Evolutionary conservation across 129 eudicot species (phyloP), one percentile per base, ranked within the genome.

Genomic region (Tagetes erecta): DNA sequence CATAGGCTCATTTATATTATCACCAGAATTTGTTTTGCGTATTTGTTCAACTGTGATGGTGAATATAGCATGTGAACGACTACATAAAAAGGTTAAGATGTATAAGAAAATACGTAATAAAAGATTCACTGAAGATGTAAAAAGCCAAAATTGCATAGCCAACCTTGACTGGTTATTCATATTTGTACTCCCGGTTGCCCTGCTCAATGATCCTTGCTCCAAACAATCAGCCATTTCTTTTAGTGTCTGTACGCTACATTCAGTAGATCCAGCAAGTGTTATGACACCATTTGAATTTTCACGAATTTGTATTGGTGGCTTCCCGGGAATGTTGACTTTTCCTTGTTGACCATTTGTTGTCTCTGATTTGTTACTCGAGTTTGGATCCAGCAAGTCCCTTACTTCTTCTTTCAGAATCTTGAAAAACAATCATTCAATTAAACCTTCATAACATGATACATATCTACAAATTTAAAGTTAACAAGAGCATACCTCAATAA

Each of bases 181-280:
- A 84, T 95, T 95, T 63, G 99, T 95, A 81, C 99, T 95, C 70
- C 99, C 99, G 0, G 99, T 95, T 45, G 99, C 99, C 85, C 99
- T 83, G 87, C 89, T 88, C 73, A 95, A 70, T 14, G 99, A 95
- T 75, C 99, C 99, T 69, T 91, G 96, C 68, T 88, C 99, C 27
- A 95, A 85, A 83, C 97, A 95, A 72, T 89, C 87, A 59, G 92
- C 85, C 99, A 95, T 95, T 81, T 95, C 97, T 85, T 87, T 95
- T 53, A 95, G 84, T 8, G 97, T 82, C 72, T 86, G 89, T 41
- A 95, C 99, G 74, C 86, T 83, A 68, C 90, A 82, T 78, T 95
- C 99, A 38, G 96, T 91, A 36, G 97, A 88, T 71, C 99, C 99
- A 11, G 96, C 97, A 52, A 95, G 83, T n/a, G 97, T 95, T 67